phyloP scores from a whole-genome alignment of 2,329 filamentous ascomycete species.

The Pestalotiopsis sp. region DNA sequence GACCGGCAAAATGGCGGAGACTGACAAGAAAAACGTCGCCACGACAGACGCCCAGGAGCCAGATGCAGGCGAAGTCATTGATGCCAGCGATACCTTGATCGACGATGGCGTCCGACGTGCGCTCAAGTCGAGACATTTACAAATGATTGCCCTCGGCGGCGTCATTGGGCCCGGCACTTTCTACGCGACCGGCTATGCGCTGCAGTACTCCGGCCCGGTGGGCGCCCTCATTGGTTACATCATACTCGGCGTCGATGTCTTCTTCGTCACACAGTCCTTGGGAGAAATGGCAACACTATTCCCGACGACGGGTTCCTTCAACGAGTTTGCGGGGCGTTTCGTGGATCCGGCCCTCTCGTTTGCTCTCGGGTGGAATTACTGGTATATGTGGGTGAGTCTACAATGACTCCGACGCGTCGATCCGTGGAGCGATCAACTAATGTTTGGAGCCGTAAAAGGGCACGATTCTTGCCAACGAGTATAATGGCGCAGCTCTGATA shows the following conservation, averaged over 20 bases:
- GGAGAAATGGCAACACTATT: constrained; percentile 59
- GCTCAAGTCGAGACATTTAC: constrained; percentile 29
- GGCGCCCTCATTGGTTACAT: constrained; percentile 33
- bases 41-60: neutral
- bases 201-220: constrained; percentile 31
- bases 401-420: neutral
- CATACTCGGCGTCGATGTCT: constrained; percentile 33
- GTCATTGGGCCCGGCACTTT: constrained; percentile 29
- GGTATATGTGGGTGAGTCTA: constrained; percentile 29
- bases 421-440: constrained; percentile 16
- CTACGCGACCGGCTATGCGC: constrained; percentile 30
- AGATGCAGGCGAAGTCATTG: neutral
- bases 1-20: neutral
- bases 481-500: neutral
- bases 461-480: constrained; percentile 1
- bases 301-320: constrained; percentile 47
- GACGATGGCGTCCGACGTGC: constrained; percentile 3
- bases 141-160: constrained; percentile 31
- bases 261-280: constrained; percentile 50
- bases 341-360: constrained; percentile 50
- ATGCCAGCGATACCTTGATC: neutral
- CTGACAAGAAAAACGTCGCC: neutral
- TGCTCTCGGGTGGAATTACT: constrained; percentile 52
- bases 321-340: constrained; percentile 52
- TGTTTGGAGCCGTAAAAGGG: neutral